These are phyloP conservation scores for Gonapodya prolifera DNA, from an alignment of 192 early-diverging fungal genomes.

Conservation along the genomic window DNA sequence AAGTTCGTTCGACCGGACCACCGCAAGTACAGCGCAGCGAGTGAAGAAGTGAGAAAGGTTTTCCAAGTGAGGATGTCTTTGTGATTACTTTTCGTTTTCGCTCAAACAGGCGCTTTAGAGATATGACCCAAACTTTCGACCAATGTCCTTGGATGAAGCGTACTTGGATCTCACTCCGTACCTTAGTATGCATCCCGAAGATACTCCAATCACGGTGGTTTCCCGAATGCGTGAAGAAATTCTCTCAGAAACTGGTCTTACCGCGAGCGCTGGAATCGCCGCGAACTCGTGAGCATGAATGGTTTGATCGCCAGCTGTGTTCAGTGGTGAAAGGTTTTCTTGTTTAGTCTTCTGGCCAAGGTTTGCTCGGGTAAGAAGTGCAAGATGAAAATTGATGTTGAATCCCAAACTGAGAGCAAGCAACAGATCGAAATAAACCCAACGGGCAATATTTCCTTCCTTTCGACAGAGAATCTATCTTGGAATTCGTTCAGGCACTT, in stretches of 20 bases:
- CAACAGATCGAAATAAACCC: not conserved
- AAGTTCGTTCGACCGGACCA: not conserved
- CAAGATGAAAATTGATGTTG: not conserved
- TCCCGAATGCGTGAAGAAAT: not conserved
- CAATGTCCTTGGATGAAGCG: not conserved
- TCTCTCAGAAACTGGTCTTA: not conserved
- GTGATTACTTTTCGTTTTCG: not conserved
- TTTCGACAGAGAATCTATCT: not conserved
- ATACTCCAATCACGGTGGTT: not conserved
- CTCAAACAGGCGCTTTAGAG: not conserved
- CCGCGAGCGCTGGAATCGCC: not conserved
- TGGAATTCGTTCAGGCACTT: not conserved
- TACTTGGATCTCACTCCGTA: not conserved
- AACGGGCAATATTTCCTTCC: not conserved
- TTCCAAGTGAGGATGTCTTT: not conserved
- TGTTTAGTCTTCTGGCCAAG: not conserved
- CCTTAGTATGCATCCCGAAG: not conserved
- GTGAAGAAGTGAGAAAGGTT: not conserved
- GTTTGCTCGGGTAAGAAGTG: not conserved
- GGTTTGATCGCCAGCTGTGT: not conserved
- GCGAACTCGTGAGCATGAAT: not conserved
- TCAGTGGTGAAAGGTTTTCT: too few species aligned
- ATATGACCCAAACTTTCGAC: not conserved
- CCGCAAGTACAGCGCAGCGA: not conserved
- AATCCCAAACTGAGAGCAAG: not conserved